phyloP scores from a whole-genome alignment of 371 early-diverging fungal species.

The Mucor piriformis region DNA sequence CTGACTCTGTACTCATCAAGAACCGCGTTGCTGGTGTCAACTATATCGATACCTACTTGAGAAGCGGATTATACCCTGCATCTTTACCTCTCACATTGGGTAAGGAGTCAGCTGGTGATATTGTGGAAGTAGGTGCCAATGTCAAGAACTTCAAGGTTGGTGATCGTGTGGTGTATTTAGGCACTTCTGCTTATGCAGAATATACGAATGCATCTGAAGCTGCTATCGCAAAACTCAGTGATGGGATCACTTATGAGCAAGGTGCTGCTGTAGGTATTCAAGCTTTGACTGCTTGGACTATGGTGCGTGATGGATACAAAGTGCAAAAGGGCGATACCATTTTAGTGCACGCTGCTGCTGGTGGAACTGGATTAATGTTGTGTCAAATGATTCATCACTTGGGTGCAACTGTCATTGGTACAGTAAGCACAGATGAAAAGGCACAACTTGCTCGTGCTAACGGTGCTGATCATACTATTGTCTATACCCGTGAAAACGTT shows the following conservation, averaged over 20 bases:
- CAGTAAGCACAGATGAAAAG: conserved; percentile 84
- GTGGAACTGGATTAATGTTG: conserved; percentile 84
- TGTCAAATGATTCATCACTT: conserved; percentile 73
- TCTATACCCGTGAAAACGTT: conserved; percentile 70
- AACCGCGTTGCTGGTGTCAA: conserved; percentile 84
- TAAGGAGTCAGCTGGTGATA: conserved; percentile 83
- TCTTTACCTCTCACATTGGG: conserved; percentile 76
- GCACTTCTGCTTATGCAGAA: conserved; percentile 76
- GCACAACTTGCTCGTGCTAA: conserved; percentile 69
- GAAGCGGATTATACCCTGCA: conserved; percentile 82
- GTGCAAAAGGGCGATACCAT: conserved; percentile 80
- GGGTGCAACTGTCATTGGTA: conserved; percentile 92
- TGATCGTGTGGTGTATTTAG: conserved; percentile 83
- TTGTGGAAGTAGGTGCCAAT: conserved; percentile 73
- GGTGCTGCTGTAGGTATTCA: conserved; percentile 72
- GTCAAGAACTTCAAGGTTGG: conserved; percentile 77
- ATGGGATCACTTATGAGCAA: conserved; percentile 58
- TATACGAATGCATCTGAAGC: conserved; percentile 60
- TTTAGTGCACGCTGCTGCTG: conserved; percentile 91
- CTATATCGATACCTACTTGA: conserved; percentile 93
- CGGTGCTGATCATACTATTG: conserved; percentile 82
- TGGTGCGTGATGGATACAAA: conserved; percentile 73
- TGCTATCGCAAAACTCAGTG: conserved; percentile 59
- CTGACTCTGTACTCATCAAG: conserved; percentile 73
- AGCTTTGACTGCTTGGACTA: conserved; percentile 83